Base-by-base conservation (phyloP, 2,329 filamentous ascomycete species). In the Metarhizium guizhouense region DNA sequence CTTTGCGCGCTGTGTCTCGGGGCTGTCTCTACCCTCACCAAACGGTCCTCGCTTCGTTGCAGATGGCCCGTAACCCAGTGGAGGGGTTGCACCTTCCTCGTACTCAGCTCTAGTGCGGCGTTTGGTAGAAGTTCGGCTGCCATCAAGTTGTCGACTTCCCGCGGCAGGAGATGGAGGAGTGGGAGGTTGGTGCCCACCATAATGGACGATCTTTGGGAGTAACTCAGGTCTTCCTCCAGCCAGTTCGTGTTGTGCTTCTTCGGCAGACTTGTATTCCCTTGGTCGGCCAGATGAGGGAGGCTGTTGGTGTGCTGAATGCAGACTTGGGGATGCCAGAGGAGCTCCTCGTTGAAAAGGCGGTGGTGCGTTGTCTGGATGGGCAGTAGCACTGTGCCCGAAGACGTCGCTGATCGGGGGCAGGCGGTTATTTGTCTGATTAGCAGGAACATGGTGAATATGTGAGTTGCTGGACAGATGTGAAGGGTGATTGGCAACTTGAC, bases 351-450 rank as follows among this genome's bases (percentile, higher is more conserved):
- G 72, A 69, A 85, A 59, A 69, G 72, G 69, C 6, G 66, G 64
- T 16, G 73, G 70, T 51, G 72, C 72, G 45, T 73, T 79, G 10
- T 90, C 73, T 65, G 82, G 74, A 72, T 86, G 77, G 62, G 82
- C 71, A 62, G 83, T 76, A 62, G 95, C 77, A 38, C 86, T 81
- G 65, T 95, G 89, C 18, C 89, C 90, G 66, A 99, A 96, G 14
- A 99, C 94, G 67, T 97, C 94, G 42, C 90, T 87, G 56, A 99
- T 94, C 2, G 94, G 93, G 2, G 94, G 94, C 51, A 99, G 80
- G 38, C 93, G 87, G 71, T 97, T 97, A 70, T 83, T 86, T 2
- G 91, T 96, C 72, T 96, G 93, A 56, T 83, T 87, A 25, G 90
- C 91, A 11, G 90, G 90, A 3, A 92, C 80, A 67, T 95, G 91